Evolutionary conservation across 345 rosid species (phyloP), one percentile per base, ranked within the genome.

Genomic region (Eucalyptus regnans): DNA sequence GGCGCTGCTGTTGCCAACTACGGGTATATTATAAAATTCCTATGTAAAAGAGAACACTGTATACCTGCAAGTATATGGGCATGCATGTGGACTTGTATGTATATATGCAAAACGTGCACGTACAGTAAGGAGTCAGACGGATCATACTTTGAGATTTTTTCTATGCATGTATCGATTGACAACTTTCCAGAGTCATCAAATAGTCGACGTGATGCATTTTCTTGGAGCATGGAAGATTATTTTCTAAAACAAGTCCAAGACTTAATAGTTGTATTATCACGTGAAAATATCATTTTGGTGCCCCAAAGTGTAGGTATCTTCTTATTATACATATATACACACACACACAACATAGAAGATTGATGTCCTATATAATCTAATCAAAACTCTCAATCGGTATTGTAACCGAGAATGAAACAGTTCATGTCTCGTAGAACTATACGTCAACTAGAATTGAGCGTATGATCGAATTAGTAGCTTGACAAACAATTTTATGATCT

Each of bases 381-480:
- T 52, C 25, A 52, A 20, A 52, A 52, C 58, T 0, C 25, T 52
- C 9, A 0, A 20, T 52, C 1, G 10, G 25, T 52, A 52, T 52
- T 8, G 58, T 52, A 52, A 52, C 58, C 2, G 10, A 52, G 58
- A 52, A 52, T 52, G 58, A 52, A 52, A 52, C 0, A 20, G 25
- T 52, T 52, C 7, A 16, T 51, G 58, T 52, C 58, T 52, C 5
- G 0, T 52, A 3, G 58, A 52, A 52, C 58, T 52, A 52, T 52
- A 18, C 25, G 1, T 52, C 5, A 52, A 52, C 5, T 52, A 52
- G 0, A 52, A 52, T 52, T 52, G 58, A 52, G 58, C 10, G 0
- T 52, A 52, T 52, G 58, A 20, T 52, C 5, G 0, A 52, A 52
- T 7, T 52, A 52, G 25, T 52, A 52, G 0, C 25, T 20, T 52